Evolutionary conservation across 78 protist species (phyloP).

Genomic region (Dictyostelium firmibasis): DNA sequence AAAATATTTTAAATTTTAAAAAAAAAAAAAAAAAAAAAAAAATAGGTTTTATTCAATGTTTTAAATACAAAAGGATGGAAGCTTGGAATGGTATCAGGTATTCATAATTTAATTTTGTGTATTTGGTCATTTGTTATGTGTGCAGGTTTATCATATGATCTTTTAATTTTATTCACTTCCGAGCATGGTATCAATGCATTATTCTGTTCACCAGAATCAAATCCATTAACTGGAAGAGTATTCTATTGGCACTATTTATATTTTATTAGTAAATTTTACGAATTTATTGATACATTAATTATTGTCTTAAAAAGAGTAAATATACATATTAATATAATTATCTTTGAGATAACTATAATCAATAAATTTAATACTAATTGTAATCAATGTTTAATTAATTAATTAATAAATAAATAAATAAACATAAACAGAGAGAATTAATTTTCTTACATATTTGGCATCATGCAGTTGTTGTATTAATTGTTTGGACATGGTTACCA

Average conservation of each 20-base stretch:
- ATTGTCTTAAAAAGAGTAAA: slow-evolving; percentile 60
- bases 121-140: slow-evolving; percentile 49
- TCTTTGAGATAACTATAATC: too few species aligned
- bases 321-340: background rate
- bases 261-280: slow-evolving; percentile 78
- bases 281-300: slow-evolving; percentile 80
- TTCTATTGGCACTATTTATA: slow-evolving; percentile 46
- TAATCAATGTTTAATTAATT: background rate
- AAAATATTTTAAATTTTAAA: too few species aligned
- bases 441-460: slow-evolving; percentile 83
- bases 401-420: background rate
- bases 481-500: slow-evolving; percentile 84
- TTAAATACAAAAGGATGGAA: slow-evolving; percentile 12
- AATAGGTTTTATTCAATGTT: slow-evolving; percentile 16
- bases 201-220: slow-evolving; percentile 55
- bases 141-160: slow-evolving; percentile 30
- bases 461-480: slow-evolving; percentile 72
- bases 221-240: slow-evolving; percentile 52
- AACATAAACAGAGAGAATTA: slow-evolving; percentile 11
- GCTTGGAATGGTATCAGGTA: background rate
- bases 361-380: background rate
- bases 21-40: background rate
- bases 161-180: background rate
- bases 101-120: slow-evolving; percentile 56
- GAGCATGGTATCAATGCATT: slow-evolving; percentile 42